Conservation (phyloP, 169 alveolate species). For the Cryptosporidium bovis region DNA sequence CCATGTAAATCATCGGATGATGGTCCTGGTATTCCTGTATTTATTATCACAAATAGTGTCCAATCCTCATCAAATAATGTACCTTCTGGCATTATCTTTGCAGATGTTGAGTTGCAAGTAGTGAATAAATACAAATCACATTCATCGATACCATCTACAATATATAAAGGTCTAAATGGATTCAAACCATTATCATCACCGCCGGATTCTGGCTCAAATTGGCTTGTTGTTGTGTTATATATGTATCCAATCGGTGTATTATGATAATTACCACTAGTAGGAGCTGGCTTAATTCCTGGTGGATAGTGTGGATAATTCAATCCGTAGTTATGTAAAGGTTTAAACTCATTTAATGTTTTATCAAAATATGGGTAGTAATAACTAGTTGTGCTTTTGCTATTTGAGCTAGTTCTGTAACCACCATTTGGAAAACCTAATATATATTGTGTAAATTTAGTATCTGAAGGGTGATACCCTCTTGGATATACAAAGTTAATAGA, state of each 20-base stretch:
- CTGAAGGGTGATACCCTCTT: conserved; percentile 35
- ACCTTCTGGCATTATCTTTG: conserved; percentile 8
- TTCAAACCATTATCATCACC: conserved; percentile 5
- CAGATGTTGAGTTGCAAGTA: conserved; percentile 64
- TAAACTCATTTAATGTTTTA: conserved; percentile 2
- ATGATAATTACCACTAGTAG: conserved; percentile 12
- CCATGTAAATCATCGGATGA: background rate
- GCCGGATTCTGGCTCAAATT: conserved; percentile 33
- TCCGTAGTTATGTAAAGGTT: conserved; percentile 45
- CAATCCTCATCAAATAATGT: background rate
- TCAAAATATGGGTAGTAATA: conserved; percentile 17
- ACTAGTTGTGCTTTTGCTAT: background rate
- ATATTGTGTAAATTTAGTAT: conserved; percentile 27
- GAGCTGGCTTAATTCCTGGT: conserved; percentile 51
- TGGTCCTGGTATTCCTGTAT: conserved; percentile 38
- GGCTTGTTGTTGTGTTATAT: conserved; percentile 58
- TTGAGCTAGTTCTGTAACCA: conserved; percentile 22
- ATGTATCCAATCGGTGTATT: conserved; percentile 32
- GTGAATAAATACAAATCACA: conserved; percentile 42
- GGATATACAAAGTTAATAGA: conserved; percentile 22
- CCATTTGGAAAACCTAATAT: conserved; percentile 38
- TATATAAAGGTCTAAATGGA: conserved; percentile 35
- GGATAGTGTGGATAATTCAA: conserved; percentile 53
- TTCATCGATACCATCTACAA: conserved; percentile 31
- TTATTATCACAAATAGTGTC: conserved; percentile 49